A percentile compares a stretch with the other conserved stretches of the same genome.
Evolutionary conservation across 1,284 basidiomycete genomes (phyloP).

Genomic region (Mycena sp.): DNA sequence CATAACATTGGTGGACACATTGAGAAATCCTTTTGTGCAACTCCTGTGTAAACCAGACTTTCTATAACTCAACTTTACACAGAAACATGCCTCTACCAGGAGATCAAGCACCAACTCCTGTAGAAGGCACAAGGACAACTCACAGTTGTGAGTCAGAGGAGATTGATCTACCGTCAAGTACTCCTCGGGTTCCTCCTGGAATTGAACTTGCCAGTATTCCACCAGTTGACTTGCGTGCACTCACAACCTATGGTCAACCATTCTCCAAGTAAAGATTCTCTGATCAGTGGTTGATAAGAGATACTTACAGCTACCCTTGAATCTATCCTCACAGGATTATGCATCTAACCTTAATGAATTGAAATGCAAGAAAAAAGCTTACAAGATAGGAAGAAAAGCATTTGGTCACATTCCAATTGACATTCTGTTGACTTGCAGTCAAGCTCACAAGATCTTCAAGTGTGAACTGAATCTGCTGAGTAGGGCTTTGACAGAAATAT

Average conservation of each 20-base stretch:
- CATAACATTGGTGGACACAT: constrained; percentile 1
- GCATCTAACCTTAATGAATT: not conserved
- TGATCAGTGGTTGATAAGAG: not conserved
- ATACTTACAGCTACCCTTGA: not conserved
- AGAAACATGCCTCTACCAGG: not conserved
- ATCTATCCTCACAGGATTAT: not conserved
- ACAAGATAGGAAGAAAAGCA: not conserved
- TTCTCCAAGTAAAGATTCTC: not conserved
- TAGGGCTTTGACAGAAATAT: not conserved
- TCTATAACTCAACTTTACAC: not conserved
- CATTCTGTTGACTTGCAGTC: not conserved
- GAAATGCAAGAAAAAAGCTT: not conserved
- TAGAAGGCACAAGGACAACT: no score
- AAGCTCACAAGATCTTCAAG: not conserved
- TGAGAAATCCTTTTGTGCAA: not conserved
- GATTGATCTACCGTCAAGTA: not conserved
- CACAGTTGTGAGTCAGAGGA: not conserved
- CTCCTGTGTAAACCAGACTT: not conserved
- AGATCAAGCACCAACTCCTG: not conserved
- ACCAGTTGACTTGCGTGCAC: not conserved
- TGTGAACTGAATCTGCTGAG: not conserved
- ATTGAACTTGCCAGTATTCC: not conserved
- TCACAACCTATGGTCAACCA: not conserved
- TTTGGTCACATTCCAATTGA: not conserved
- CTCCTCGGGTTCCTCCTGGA: not conserved